phyloP scores from a whole-genome alignment of 176 grass and related monocot genomes.

The Paspalum notatum region DNA sequence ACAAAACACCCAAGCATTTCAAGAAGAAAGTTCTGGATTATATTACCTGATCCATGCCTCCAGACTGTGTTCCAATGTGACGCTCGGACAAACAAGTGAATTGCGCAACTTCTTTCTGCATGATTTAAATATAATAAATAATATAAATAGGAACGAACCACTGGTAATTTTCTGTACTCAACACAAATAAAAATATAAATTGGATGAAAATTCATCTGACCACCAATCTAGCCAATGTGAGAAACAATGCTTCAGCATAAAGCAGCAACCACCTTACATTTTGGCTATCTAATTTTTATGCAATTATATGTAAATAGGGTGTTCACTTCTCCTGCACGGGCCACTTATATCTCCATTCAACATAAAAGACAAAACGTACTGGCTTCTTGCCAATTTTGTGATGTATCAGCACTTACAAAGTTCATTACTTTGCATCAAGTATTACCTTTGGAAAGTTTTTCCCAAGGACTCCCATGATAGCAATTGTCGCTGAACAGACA shows the following conservation, averaged over 20 bases:
- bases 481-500: conserved; percentile 95
- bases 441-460: conserved; percentile 89
- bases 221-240: background rate
- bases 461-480: conserved; percentile 84
- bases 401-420: background rate
- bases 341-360: background rate
- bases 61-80: conserved; percentile 91
- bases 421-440: background rate
- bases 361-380: background rate
- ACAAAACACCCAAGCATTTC: background rate
- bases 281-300: conserved; percentile 4
- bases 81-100: conserved; percentile 90
- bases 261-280: background rate
- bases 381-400: background rate
- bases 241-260: background rate
- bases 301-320: background rate
- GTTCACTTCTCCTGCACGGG: background rate
- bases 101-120: conserved; percentile 98
- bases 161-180: background rate
- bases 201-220: background rate
- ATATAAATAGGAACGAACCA: background rate
- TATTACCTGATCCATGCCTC: conserved; percentile 96
- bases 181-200: background rate
- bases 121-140: conserved; percentile 35
- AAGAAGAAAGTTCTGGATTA: background rate